Base-by-base conservation (phyloP, 345 rosid species). In the Dovyalis caffra region DNA sequence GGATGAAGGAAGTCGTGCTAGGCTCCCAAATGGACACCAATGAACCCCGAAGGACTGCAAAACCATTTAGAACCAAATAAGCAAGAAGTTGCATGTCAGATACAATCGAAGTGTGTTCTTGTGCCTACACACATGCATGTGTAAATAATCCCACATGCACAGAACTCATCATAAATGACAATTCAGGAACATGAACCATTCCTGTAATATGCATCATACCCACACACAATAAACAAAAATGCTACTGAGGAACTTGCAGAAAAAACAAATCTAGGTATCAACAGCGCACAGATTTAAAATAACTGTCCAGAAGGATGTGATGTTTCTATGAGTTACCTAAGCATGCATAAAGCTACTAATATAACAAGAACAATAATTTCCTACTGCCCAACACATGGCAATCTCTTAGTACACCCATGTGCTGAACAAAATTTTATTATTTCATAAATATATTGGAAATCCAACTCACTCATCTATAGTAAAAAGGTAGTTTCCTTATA, bases 31-130 rank as follows among this genome's bases (percentile, higher is more conserved):
- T 34, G 98, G 98, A 77, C 98, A 94, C 96, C 97, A 94, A 76
- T 94, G 98, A 77, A 90, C 88, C 78, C 98, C 98, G 78, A 90
- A 87, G 29, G 98, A 88, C 98, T 94, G 87, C 87, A 89, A 85
- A 74, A 76, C 40, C 78, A 73, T 75, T 74, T 63, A 58, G 63
- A 67, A 76, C 68, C 31, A 64, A 34, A 69, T 16, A 65, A 75
- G 74, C 21, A 77, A 66, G 37, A 74, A 60, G 35, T 33, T 29
- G 51, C 2, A 70, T 28, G 56, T 57, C 68, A 68, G 70, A 31
- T 66, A 68, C 35, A 64, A 63, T 56, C 32, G 21, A 57, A 78
- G 25, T 43, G 32, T 43, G 58, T 53, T 14, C 60, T 3, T 34
- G 15, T 66, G 31, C 58, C 45, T 7, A 8, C 6, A 29, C 5